Percentiles rank a stretch among this genome's conserved stretches.
Conservation (phyloP, 2,329 filamentous ascomycete genomes). For the Colletotrichum orchidophilum region DNA sequence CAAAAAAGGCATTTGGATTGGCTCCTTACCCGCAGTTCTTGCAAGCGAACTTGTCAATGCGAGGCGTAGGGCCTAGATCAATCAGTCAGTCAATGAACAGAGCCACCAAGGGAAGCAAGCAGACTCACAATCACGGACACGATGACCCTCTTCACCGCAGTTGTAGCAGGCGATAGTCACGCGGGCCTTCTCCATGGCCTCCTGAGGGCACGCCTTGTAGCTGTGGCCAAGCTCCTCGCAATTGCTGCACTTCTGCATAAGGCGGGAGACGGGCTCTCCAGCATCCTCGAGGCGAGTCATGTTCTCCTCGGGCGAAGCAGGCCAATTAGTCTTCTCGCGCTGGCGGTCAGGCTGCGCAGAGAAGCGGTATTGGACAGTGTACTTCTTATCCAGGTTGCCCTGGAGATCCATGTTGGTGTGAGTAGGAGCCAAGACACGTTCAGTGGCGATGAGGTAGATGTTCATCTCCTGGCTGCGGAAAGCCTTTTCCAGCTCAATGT, state of each 20-base stretch:
- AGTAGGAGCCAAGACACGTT: conserved; percentile 64
- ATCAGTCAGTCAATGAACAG: not conserved
- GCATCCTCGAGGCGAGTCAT: conserved; percentile 71
- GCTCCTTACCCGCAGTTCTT: conserved; percentile 69
- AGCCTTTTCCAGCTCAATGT: conserved; percentile 67
- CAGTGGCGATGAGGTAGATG: conserved; percentile 70
- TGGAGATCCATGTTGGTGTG: conserved; percentile 79
- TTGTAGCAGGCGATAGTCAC: conserved; percentile 69
- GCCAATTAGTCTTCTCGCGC: conserved; percentile 69
- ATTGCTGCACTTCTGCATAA: conserved; percentile 69
- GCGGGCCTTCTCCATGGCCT: conserved; percentile 59
- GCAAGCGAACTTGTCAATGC: conserved; percentile 72
- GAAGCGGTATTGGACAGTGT: conserved; percentile 70
- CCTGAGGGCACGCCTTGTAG: conserved; percentile 67
- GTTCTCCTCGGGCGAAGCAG: conserved; percentile 67
- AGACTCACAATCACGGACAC: conserved; percentile 72
- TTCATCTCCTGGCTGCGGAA: conserved; percentile 64
- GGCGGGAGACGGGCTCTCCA: conserved; percentile 69
- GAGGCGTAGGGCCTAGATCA: conserved; percentile 62
- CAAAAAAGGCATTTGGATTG: not conserved
- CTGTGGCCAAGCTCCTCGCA: conserved; percentile 73
- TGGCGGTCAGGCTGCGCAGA: conserved; percentile 65
- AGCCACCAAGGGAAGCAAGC: not conserved
- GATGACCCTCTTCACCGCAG: conserved; percentile 71
- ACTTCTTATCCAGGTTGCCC: conserved; percentile 73